phyloP scores from a whole-genome alignment of 331 rosid genomes.

The Saraca asoca region DNA sequence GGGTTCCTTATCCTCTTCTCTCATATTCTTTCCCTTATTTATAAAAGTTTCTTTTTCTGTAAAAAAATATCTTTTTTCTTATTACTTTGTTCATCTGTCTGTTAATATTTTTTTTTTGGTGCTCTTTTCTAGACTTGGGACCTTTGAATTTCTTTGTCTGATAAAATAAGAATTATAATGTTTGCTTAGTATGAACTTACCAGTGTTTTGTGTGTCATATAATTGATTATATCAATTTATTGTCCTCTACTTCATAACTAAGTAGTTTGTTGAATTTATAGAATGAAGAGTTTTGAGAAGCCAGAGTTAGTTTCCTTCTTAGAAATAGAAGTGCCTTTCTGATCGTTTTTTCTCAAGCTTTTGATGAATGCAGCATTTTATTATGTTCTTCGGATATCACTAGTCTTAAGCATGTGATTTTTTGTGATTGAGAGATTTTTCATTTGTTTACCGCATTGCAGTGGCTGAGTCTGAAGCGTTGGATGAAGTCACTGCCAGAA shows the following conservation, averaged over 20 bases:
- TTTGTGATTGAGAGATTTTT: slow-evolving; percentile 1
- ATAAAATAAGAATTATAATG: neutral
- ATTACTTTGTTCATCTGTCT: neutral
- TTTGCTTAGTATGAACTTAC: neutral
- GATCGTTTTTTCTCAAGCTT: too few relatives aligned
- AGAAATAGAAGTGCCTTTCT: neutral
- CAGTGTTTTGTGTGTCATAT: neutral
- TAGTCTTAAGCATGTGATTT: neutral
- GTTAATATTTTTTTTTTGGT: neutral
- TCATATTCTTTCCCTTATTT: too few relatives aligned
- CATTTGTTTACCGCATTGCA: slow-evolving; percentile 13
- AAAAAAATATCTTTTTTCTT: too few relatives aligned
- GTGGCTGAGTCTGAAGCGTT: slow-evolving; percentile 23
- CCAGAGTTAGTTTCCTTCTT: neutral
- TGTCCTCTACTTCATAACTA: neutral
- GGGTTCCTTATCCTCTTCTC: too few relatives aligned
- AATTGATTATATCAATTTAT: too few relatives aligned
- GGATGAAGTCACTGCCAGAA: neutral
- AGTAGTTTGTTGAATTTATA: neutral
- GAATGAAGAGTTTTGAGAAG: neutral
- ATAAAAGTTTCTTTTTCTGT: too few relatives aligned
- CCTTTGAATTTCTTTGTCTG: neutral
- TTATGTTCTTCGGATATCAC: too few relatives aligned
- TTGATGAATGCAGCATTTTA: too few relatives aligned
- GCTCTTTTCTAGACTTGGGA: neutral